Evolutionary conservation across 176 grass and related monocot genomes (phyloP).

Genomic region (Panicum miliaceum): DNA sequence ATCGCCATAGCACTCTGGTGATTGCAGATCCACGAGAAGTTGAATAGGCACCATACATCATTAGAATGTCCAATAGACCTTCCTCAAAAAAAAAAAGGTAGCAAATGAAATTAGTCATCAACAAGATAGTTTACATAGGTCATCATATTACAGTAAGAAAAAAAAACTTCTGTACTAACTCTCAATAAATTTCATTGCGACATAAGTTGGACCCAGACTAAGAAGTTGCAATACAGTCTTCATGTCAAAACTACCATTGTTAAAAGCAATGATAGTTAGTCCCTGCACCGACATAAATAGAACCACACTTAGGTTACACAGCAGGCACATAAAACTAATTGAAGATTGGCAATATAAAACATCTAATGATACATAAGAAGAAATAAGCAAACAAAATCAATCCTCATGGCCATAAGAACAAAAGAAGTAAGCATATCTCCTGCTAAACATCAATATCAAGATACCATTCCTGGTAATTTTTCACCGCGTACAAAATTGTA

Average conservation of each 20-base stretch:
- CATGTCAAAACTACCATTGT: constrained; percentile 56
- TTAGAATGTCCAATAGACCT: constrained; percentile 89
- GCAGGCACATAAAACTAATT: neutral
- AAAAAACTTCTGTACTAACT: constrained; percentile 55
- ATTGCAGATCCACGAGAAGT: constrained; percentile 88
- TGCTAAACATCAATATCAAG: constrained; percentile 15
- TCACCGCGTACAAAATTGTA: neutral
- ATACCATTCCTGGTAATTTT: neutral
- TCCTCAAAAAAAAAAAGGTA: constrained; percentile 28
- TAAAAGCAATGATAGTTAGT: constrained; percentile 91
- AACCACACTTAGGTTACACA: constrained; percentile 19
- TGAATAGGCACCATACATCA: constrained; percentile 98
- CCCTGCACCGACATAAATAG: constrained; percentile 60
- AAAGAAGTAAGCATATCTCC: neutral
- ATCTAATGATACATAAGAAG: neutral
- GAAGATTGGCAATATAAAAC: constrained; percentile 3
- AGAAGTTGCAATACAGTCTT: constrained; percentile 64
- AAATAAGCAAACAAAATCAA: constrained; percentile 32
- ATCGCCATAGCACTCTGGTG: constrained; percentile 72
- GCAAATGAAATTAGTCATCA: constrained; percentile 34
- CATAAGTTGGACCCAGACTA: constrained; percentile 89
- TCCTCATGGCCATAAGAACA: neutral
- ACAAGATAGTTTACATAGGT: constrained; percentile 16
- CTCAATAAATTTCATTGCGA: constrained; percentile 82
- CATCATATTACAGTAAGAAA: neutral